phyloP scores from a whole-genome alignment of 2,329 filamentous ascomycete species.

The Sporothrix luriei region DNA sequence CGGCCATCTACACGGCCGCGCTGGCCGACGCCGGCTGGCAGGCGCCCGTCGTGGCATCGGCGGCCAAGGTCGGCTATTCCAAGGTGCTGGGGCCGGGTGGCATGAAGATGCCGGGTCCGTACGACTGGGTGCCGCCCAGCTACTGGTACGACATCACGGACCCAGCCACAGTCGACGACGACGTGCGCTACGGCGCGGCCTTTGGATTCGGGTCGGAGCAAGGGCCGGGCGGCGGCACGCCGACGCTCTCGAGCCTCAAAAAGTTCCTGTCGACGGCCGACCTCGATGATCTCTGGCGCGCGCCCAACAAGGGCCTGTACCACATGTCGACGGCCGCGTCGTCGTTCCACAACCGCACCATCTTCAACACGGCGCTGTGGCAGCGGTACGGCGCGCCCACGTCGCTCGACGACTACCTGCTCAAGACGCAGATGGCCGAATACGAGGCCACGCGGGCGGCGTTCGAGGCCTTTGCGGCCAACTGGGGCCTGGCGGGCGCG shows the following conservation, averaged over 20 bases:
- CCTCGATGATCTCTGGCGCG: constrained; percentile 58
- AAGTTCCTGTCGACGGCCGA: constrained; percentile 57
- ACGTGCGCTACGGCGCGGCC: constrained; percentile 55
- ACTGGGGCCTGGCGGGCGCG: constrained; percentile 48
- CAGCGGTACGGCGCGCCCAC: constrained; percentile 55
- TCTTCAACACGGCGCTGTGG: constrained; percentile 61
- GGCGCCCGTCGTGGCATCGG: constrained; percentile 60
- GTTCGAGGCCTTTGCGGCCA: constrained; percentile 58
- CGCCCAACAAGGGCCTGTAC: constrained; percentile 55
- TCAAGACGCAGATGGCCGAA: constrained; percentile 64
- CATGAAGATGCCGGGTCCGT: constrained; percentile 68
- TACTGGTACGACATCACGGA: constrained; percentile 60
- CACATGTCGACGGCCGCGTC: constrained; percentile 63
- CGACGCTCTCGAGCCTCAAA: constrained; percentile 56
- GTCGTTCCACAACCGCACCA: constrained; percentile 57
- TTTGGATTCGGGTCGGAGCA: constrained; percentile 67
- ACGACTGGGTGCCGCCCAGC: constrained; percentile 67
- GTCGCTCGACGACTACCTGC: constrained; percentile 59
- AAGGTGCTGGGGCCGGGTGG: constrained; percentile 56
- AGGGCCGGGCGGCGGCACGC: constrained; percentile 64
- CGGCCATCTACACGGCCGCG: constrained; percentile 55
- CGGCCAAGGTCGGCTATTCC: constrained; percentile 58
- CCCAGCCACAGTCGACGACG: constrained; percentile 37
- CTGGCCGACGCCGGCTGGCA: constrained; percentile 58
- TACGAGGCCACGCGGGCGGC: constrained; percentile 65